phyloP scores from a whole-genome alignment of 2,329 filamentous ascomycete genomes.

The Stagonosporopsis chrysanthemi region DNA sequence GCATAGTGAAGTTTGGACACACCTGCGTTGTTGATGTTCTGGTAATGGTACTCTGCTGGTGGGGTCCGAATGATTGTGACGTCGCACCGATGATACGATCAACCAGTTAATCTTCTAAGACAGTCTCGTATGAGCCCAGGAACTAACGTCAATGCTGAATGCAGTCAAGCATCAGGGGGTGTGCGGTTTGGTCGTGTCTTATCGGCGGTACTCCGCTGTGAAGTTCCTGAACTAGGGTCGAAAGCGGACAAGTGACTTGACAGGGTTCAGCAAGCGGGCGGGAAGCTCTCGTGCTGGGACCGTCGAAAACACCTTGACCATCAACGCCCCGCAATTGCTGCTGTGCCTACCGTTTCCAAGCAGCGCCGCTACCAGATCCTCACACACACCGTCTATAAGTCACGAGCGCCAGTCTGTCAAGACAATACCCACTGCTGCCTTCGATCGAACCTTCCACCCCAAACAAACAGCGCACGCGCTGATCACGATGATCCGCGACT shows the following conservation, averaged over 20 bases:
- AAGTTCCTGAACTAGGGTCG: constrained; percentile 15
- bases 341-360: constrained; percentile 2
- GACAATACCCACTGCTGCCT: background rate
- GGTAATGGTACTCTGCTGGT: background rate
- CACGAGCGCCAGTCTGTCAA: background rate
- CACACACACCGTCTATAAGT: background rate
- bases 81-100: background rate
- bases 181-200: constrained; percentile 2
- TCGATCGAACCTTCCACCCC: background rate
- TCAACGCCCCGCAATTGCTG: constrained; percentile 18
- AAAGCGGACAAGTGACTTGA: constrained; percentile 13
- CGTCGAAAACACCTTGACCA: constrained; percentile 11
- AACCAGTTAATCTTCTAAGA: background rate
- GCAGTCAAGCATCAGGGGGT: background rate
- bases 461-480: constrained; percentile 25
- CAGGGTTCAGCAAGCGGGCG: constrained; percentile 16
- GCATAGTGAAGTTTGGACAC: constrained; percentile 22
- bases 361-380: background rate
- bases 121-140: background rate
- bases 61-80: background rate
- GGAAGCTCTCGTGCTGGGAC: constrained; percentile 22
- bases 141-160: background rate
- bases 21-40: background rate
- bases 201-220: constrained; percentile 3
- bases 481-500: constrained; percentile 53